Conservation (phyloP, 2,329 filamentous ascomycete species). For the Talaromyces sp. region DNA sequence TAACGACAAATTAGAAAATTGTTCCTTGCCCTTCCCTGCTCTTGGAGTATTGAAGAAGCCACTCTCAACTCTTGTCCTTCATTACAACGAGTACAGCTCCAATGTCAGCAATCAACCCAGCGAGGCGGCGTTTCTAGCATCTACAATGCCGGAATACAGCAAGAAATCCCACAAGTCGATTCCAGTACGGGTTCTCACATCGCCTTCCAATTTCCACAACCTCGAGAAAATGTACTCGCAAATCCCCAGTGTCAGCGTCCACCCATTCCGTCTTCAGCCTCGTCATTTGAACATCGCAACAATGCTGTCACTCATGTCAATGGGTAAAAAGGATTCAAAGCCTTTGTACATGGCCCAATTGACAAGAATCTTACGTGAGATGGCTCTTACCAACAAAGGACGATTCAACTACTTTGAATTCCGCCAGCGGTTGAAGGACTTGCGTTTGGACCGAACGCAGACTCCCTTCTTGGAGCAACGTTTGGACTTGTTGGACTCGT, state of each 20-base stretch:
- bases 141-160: constrained; percentile 21
- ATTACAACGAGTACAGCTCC: constrained; percentile 53
- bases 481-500: constrained; percentile 29
- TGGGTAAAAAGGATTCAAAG: constrained; percentile 25
- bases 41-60: constrained; percentile 49
- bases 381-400: constrained; percentile 24
- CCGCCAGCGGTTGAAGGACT: constrained; percentile 21
- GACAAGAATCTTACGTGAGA: constrained; percentile 28
- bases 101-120: constrained; percentile 43
- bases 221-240: constrained; percentile 26
- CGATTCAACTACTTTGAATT: constrained; percentile 29
- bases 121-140: constrained; percentile 48
- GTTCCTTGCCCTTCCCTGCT: constrained; percentile 23
- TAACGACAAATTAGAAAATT: constrained; percentile 18
- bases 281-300: constrained; percentile 26
- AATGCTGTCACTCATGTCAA: constrained; percentile 30
- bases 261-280: constrained; percentile 25
- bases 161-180: constrained; percentile 16
- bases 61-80: constrained; percentile 56
- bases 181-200: constrained; percentile 27
- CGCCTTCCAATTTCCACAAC: constrained; percentile 26
- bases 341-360: constrained; percentile 29
- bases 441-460: constrained; percentile 22
- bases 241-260: constrained; percentile 27
- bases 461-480: constrained; percentile 26